Evolutionary conservation across 768 basidiomycete genomes (phyloP), one percentile per base, ranked within the genome.

Genomic region (Zangia roseola): DNA sequence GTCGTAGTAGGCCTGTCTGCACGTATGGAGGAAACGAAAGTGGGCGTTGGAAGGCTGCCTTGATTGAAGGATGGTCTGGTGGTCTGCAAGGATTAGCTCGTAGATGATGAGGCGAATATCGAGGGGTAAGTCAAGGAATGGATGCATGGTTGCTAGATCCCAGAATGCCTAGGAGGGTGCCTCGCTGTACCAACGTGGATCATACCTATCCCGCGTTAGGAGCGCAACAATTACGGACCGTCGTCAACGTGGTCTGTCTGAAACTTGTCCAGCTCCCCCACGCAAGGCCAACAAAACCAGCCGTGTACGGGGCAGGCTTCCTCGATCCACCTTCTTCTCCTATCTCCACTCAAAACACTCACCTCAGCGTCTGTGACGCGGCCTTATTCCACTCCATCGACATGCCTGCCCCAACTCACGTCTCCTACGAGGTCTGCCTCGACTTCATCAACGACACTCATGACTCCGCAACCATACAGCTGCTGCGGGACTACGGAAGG

Each of bases 381-480:
- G 39, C 26, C 25, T 28, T 23, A 37, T 35, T 31, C 31, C 31
- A 31, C 16, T 31, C 49, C 46, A 52, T 47, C 45, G 50, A 55
- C 56, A 86, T 87, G 85, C 85, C 85, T 50, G 77, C 75, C 24
- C 69, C 74, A 56, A 72, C 80, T 13, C 76, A 83, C 64, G 64
- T 61, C 51, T 53, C 65, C 17, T 86, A 83, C 69, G 84, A 85
- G 59, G 76, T 86, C 62, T 72, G 80, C 46, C 79, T 87, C 63
- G 81, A 83, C 62, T 77, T 88, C 64, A 78, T 77, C 42, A 88
- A 87, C 64, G 85, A 87, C 58, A 84, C 82, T 14, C 78, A 73
- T 57, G 81, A 83, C 60, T 76, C 72, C 45, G 77, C 82, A 50
- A 80, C 84, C 36, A 71, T 87, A 31, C 84, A 87, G 62, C 74